Percentiles rank a stretch among this genome's conserved stretches.
Evolutionary conservation across 352 stramenopile genomes (phyloP).

Genomic region (Pythium diclinum): DNA sequence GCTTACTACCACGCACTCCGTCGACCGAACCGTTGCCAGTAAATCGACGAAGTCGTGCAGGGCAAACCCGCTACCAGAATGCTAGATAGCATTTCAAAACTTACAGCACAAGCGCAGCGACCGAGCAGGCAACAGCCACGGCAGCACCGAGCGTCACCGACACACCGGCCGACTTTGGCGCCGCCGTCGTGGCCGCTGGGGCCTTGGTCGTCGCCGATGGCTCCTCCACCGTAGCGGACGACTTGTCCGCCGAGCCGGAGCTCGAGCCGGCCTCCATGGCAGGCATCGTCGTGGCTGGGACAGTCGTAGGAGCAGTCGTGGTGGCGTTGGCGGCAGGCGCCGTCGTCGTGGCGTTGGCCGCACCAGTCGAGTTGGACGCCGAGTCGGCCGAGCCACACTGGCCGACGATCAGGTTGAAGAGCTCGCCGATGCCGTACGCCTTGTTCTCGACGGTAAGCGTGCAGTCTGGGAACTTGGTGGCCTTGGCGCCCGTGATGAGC

Average conservation of each 20-base stretch:
- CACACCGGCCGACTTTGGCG: slow-evolving; percentile 16
- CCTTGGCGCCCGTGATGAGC: slow-evolving; percentile 10
- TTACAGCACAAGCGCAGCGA: slow-evolving; percentile 26
- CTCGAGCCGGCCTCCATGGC: background rate
- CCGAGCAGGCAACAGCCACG: slow-evolving; percentile 23
- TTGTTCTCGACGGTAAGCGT: slow-evolving; percentile 5
- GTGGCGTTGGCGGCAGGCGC: slow-evolving; percentile 1
- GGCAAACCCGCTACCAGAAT: too few species aligned
- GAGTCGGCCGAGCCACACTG: slow-evolving; percentile 4
- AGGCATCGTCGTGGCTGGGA: background rate
- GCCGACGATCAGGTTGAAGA: slow-evolving; percentile 17
- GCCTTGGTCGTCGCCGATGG: slow-evolving; percentile 7
- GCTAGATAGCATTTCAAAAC: too few species aligned
- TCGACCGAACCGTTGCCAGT: too few species aligned
- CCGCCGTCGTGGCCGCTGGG: slow-evolving; percentile 5
- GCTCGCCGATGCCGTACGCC: background rate
- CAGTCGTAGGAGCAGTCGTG: too few species aligned
- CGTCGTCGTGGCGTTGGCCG: background rate
- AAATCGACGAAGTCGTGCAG: too few species aligned
- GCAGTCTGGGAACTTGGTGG: slow-evolving; percentile 16
- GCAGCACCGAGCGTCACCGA: slow-evolving; percentile 21
- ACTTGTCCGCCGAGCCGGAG: slow-evolving; percentile 2
- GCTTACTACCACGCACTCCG: too few species aligned
- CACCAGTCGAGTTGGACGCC: slow-evolving; percentile 3
- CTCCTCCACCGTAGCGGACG: background rate